A percentile compares a stretch with the other conserved stretches of the same genome.
Evolutionary conservation across 2,329 filamentous ascomycete genomes (phyloP).

Genomic region (Stachybotrys elegans): DNA sequence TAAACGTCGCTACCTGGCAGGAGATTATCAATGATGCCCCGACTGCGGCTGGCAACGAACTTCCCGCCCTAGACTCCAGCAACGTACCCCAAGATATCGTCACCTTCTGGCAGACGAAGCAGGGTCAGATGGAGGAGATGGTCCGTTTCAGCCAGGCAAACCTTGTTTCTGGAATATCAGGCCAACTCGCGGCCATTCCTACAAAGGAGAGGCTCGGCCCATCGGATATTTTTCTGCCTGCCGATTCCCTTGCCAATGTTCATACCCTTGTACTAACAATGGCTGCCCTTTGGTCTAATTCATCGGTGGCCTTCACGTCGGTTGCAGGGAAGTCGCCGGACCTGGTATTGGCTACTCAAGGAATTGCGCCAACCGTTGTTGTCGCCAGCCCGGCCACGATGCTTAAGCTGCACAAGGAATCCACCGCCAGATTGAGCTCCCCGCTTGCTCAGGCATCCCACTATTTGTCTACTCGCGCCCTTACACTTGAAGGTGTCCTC

Average conservation of each 20-base stretch:
- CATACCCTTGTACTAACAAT: slow-evolving; percentile 78
- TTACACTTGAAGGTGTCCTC: slow-evolving; percentile 68
- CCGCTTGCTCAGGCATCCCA: slow-evolving; percentile 63
- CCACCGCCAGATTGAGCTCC: slow-evolving; percentile 55
- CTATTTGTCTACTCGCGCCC: slow-evolving; percentile 62
- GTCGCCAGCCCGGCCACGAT: slow-evolving; percentile 73
- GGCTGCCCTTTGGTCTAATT: slow-evolving; percentile 76
- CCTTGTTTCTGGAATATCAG: slow-evolving; percentile 79
- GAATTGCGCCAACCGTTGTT: slow-evolving; percentile 75
- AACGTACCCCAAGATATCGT: slow-evolving; percentile 51
- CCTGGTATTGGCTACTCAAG: slow-evolving; percentile 66
- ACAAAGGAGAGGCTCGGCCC: slow-evolving; percentile 66
- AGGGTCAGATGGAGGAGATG: slow-evolving; percentile 57
- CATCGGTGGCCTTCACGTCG: slow-evolving; percentile 83
- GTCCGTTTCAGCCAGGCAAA: slow-evolving; percentile 79
- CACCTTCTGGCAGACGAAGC: slow-evolving; percentile 60
- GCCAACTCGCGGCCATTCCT: slow-evolving; percentile 71
- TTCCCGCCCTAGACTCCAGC: slow-evolving; percentile 59
- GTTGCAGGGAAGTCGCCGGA: slow-evolving; percentile 71
- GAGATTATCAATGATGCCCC: slow-evolving; percentile 73
- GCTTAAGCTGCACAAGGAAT: slow-evolving; percentile 59
- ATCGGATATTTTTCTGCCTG: slow-evolving; percentile 78
- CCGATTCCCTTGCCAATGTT: slow-evolving; percentile 72
- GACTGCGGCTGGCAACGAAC: slow-evolving; percentile 49
- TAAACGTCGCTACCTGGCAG: slow-evolving; percentile 90